Evolutionary conservation across 2,329 filamentous ascomycete genomes (phyloP).

Genomic region (Drechslerella dactyloides): DNA sequence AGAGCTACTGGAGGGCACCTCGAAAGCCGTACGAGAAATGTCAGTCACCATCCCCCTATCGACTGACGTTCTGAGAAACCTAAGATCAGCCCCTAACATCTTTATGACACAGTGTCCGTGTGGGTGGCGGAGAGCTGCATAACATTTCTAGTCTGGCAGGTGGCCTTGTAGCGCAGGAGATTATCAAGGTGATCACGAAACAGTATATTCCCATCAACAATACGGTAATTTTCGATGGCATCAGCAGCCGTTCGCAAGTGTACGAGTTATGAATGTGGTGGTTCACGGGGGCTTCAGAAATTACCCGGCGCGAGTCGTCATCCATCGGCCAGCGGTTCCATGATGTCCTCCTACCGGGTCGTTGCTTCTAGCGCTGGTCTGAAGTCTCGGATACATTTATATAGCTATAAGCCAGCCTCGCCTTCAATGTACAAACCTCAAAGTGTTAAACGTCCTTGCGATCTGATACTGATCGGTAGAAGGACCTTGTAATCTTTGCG

Average conservation of each 20-base stretch:
- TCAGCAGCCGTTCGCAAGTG: conserved; percentile 68
- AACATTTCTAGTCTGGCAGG: conserved; percentile 87
- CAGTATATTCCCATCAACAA: conserved; percentile 76
- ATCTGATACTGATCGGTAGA: too few relatives aligned
- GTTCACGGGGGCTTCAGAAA: too few relatives aligned
- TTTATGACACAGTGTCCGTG: conserved; percentile 64
- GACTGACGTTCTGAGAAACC: not conserved
- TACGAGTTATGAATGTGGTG: conserved; percentile 61
- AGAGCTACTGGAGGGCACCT: conserved; percentile 65
- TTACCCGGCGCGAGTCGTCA: too few relatives aligned
- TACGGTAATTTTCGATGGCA: conserved; percentile 73
- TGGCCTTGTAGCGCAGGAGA: conserved; percentile 94
- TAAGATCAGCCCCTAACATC: not conserved
- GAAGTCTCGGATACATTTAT: not conserved
- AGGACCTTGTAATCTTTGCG: too few relatives aligned
- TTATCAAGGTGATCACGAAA: conserved; percentile 82
- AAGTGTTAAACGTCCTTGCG: too few relatives aligned
- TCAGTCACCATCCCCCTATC: conserved; percentile 54
- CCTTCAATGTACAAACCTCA: too few relatives aligned
- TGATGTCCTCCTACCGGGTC: too few relatives aligned
- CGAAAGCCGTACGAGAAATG: conserved; percentile 59
- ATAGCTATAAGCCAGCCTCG: too few relatives aligned
- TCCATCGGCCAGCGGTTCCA: too few relatives aligned
- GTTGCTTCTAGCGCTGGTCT: too few relatives aligned
- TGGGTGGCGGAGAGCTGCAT: conserved; percentile 84